Percentiles rank a stretch among this genome's conserved stretches.
These are phyloP conservation scores for Boletus pseudopeckii DNA, from an alignment of 768 basidiomycete genomes.

Conservation along the genomic window DNA sequence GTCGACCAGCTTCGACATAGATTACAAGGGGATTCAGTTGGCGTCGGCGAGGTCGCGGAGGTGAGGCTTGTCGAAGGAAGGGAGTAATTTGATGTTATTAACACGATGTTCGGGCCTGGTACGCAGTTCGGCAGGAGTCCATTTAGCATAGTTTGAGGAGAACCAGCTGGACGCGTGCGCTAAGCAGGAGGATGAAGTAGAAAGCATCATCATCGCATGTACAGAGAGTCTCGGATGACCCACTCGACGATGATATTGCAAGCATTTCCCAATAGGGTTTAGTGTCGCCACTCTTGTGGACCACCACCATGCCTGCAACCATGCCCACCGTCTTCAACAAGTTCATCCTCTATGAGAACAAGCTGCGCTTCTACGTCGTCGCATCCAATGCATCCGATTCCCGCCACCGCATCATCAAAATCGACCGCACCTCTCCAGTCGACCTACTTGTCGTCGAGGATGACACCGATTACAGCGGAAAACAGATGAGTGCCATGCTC, in stretches of 20 bases:
- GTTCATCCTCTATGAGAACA: conserved; percentile 92
- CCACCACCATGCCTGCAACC: neutral
- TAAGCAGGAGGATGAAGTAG: conserved; percentile 34
- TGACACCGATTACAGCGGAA: conserved; percentile 80
- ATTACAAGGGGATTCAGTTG: conserved; percentile 53
- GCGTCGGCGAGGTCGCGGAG: conserved; percentile 50
- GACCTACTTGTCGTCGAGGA: conserved; percentile 82
- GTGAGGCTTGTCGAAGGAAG: conserved; percentile 39
- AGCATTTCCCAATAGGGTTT: too few species aligned
- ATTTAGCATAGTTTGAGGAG: conserved; percentile 43
- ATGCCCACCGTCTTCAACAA: conserved; percentile 51
- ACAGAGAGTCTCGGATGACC: too few species aligned
- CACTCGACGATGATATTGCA: too few species aligned
- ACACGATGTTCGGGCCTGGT: conserved; percentile 71
- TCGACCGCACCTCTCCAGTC: conserved; percentile 80
- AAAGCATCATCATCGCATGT: neutral
- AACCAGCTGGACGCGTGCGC: too few species aligned
- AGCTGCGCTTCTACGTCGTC: conserved; percentile 85
- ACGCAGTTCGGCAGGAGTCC: conserved; percentile 63
- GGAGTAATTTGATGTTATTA: conserved; percentile 52
- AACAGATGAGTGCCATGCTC: conserved; percentile 86
- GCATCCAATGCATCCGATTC: conserved; percentile 88
- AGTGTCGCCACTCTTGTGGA: neutral
- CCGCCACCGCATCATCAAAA: conserved; percentile 87
- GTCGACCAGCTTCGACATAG: conserved; percentile 28